These are phyloP conservation scores for Phytophthora gonapodyides DNA, from an alignment of 352 stramenopile species.

Conservation along the genomic window DNA sequence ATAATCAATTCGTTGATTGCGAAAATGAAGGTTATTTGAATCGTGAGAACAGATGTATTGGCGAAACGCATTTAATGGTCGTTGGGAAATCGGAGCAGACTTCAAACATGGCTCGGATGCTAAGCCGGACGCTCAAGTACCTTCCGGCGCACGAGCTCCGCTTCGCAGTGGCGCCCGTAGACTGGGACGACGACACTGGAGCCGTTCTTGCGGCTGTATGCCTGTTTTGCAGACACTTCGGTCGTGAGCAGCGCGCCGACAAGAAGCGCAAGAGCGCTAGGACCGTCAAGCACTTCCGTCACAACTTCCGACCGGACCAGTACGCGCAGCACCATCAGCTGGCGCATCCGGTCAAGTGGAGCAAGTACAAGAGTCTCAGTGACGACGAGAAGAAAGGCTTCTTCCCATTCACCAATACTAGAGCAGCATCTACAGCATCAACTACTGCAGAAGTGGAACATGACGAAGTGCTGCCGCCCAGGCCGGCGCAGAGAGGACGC, in stretches of 20 bases:
- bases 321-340: slow-evolving; percentile 60
- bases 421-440: neutral
- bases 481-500: slow-evolving; percentile 9
- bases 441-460: slow-evolving; percentile 1
- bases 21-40: too few species aligned
- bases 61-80: too few species aligned
- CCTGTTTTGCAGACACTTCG: slow-evolving; percentile 63
- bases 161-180: slow-evolving; percentile 48
- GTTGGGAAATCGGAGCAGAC: neutral
- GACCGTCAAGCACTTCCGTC: slow-evolving; percentile 61
- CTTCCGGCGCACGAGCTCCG: slow-evolving; percentile 38
- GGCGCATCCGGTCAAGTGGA: slow-evolving; percentile 53
- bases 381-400: slow-evolving; percentile 48
- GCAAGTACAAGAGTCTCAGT: slow-evolving; percentile 39
- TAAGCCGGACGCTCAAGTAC: slow-evolving; percentile 32
- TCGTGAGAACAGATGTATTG: too few species aligned
- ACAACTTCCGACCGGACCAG: slow-evolving; percentile 62
- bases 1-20: too few species aligned
- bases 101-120: slow-evolving; percentile 15
- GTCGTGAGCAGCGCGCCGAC: slow-evolving; percentile 47
- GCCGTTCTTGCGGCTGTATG: slow-evolving; percentile 47
- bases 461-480: slow-evolving; percentile 12
- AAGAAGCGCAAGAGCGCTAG: slow-evolving; percentile 48
- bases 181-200: slow-evolving; percentile 35
- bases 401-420: slow-evolving; percentile 30